These are phyloP conservation scores for Carex pumila DNA, from an alignment of 176 grass and related monocot species.

Conservation along the genomic window DNA sequence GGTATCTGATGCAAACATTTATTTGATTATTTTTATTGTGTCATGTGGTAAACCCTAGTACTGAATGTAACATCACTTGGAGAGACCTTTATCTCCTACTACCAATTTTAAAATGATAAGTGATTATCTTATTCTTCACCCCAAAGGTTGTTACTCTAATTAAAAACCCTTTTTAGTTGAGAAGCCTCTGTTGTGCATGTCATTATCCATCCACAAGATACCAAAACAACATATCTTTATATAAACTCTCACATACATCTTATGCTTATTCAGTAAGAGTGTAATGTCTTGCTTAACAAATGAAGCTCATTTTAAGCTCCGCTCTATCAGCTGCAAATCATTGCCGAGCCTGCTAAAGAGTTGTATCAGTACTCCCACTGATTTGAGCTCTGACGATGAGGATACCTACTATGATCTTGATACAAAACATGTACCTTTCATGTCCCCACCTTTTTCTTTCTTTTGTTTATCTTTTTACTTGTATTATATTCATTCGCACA, in stretches of 20 bases:
- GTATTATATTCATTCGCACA: background rate
- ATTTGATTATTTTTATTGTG: background rate
- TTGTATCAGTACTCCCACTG: conserved; percentile 50
- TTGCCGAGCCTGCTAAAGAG: conserved; percentile 54
- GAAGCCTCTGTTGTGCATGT: conserved; percentile 64
- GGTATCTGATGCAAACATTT: background rate
- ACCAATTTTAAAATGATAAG: conserved; percentile 23
- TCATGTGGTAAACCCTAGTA: background rate
- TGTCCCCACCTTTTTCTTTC: background rate
- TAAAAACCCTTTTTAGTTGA: conserved; percentile 38
- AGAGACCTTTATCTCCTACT: conserved; percentile 16
- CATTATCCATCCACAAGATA: conserved; percentile 37
- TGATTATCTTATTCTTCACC: conserved; percentile 63
- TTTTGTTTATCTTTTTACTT: background rate
- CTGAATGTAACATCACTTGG: background rate
- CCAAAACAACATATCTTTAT: conserved; percentile 29
- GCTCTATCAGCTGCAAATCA: conserved; percentile 38
- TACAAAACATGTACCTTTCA: conserved; percentile 42
- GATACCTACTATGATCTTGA: conserved; percentile 28
- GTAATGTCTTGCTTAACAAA: conserved; percentile 53
- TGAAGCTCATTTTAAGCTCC: conserved; percentile 34
- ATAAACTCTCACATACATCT: conserved; percentile 6
- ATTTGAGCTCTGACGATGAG: conserved; percentile 61
- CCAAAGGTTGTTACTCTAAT: conserved; percentile 41
- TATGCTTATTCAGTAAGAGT: background rate